Evolutionary conservation across 192 early-diverging fungal genomes (phyloP).

Genomic region (Geranomyces variabilis): DNA sequence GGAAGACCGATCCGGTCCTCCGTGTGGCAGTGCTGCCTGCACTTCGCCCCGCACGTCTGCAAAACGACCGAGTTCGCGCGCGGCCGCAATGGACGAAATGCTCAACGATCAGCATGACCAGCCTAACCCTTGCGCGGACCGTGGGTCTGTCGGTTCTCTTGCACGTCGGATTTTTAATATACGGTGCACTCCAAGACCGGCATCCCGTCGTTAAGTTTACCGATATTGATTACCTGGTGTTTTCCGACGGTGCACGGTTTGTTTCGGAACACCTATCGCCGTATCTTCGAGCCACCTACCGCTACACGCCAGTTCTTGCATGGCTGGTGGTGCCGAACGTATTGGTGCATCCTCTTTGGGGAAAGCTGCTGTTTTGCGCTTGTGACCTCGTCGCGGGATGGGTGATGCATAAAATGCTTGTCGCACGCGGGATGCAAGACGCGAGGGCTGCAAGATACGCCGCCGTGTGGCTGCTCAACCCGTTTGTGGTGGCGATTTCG

Average conservation of each 20-base stretch:
- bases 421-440: neutral
- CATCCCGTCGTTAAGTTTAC: constrained; percentile 94
- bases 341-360: constrained; percentile 71
- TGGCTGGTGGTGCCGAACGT: constrained; percentile 82
- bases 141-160: constrained; percentile 17
- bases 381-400: constrained; percentile 80
- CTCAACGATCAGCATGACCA: too few species aligned
- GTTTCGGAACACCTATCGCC: constrained; percentile 76
- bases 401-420: constrained; percentile 52
- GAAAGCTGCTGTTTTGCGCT: constrained; percentile 89
- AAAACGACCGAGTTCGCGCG: too few species aligned
- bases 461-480: constrained; percentile 88
- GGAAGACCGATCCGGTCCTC: too few species aligned
- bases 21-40: too few species aligned
- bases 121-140: neutral
- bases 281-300: constrained; percentile 90
- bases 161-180: constrained; percentile 49
- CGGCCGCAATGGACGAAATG: too few species aligned
- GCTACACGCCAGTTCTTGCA: constrained; percentile 96
- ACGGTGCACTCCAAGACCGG: constrained; percentile 88
- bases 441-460: constrained; percentile 16
- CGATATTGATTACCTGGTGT: constrained; percentile 97
- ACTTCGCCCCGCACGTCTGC: too few species aligned
- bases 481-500: constrained; percentile 95
- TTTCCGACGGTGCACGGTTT: constrained; percentile 88